phyloP scores from a whole-genome alignment of 306 rosid genomes.

The Biancaea sappan region DNA sequence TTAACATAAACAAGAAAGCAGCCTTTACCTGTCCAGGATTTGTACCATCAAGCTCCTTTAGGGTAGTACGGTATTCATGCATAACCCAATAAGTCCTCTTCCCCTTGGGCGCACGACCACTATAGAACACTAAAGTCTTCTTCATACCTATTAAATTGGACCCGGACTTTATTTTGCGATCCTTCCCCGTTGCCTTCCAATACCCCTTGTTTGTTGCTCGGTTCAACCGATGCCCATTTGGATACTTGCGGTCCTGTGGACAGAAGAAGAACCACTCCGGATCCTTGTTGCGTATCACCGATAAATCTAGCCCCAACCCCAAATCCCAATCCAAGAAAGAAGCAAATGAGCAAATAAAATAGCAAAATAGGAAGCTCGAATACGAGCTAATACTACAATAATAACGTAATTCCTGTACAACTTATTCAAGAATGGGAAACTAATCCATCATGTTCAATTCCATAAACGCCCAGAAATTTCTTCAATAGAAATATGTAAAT shows the following conservation, averaged over 20 bases:
- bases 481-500: neutral
- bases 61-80: conserved; percentile 93
- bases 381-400: neutral
- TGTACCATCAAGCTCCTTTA: conserved; percentile 89
- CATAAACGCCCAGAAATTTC: neutral
- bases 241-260: conserved; percentile 93
- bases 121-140: conserved; percentile 90
- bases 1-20: conserved; percentile 7
- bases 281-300: conserved; percentile 72
- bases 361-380: neutral
- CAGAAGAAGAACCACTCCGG: conserved; percentile 99
- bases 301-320: conserved; percentile 52
- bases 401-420: neutral
- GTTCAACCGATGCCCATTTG: conserved; percentile 86
- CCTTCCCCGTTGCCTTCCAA: conserved; percentile 99
- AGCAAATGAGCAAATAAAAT: neutral
- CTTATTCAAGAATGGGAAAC: neutral
- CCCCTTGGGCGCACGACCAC: conserved; percentile 95
- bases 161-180: conserved; percentile 82
- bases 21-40: conserved; percentile 90
- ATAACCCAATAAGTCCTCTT: conserved; percentile 90
- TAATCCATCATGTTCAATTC: neutral
- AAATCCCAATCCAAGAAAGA: neutral
- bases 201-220: conserved; percentile 83
- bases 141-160: conserved; percentile 84